Evolutionary conservation across 75 land plant species (phyloP).

Genomic region (Chamaecyparis obtusa): DNA sequence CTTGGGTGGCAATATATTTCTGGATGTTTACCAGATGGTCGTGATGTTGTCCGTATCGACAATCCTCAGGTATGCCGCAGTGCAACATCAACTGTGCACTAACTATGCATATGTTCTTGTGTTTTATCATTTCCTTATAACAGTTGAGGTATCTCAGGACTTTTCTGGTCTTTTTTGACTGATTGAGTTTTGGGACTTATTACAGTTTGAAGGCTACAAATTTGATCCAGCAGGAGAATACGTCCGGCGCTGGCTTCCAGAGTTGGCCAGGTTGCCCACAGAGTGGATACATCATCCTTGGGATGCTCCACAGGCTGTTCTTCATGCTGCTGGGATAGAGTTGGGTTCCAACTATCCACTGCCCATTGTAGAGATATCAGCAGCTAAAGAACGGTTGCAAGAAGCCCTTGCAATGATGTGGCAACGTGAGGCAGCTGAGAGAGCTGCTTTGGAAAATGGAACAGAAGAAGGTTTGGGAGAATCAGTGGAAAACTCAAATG

Average conservation of each 20-base stretch:
- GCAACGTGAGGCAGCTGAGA: conserved; percentile 77
- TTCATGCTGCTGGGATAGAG: conserved; percentile 92
- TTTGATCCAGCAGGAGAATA: conserved; percentile 92
- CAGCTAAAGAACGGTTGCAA: conserved; percentile 67
- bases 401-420: conserved; percentile 82
- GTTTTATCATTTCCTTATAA: not conserved
- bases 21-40: conserved; percentile 86
- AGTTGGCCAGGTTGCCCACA: conserved; percentile 80
- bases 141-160: not conserved
- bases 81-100: not conserved
- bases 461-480: conserved; percentile 86
- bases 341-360: conserved; percentile 90
- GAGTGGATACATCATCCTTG: conserved; percentile 98
- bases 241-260: conserved; percentile 90
- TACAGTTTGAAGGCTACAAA: conserved; percentile 81
- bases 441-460: conserved; percentile 82
- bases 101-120: not conserved
- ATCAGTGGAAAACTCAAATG: conserved; percentile 16
- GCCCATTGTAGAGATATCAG: conserved; percentile 73
- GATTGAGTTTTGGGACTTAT: conserved; percentile 6
- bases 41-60: conserved; percentile 79
- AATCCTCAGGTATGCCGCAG: conserved; percentile 46
- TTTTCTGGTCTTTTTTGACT: not conserved
- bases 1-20: conserved; percentile 97
- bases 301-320: conserved; percentile 82